phyloP scores from a whole-genome alignment of 106 monocot genomes.

The Dendrobium nobile region DNA sequence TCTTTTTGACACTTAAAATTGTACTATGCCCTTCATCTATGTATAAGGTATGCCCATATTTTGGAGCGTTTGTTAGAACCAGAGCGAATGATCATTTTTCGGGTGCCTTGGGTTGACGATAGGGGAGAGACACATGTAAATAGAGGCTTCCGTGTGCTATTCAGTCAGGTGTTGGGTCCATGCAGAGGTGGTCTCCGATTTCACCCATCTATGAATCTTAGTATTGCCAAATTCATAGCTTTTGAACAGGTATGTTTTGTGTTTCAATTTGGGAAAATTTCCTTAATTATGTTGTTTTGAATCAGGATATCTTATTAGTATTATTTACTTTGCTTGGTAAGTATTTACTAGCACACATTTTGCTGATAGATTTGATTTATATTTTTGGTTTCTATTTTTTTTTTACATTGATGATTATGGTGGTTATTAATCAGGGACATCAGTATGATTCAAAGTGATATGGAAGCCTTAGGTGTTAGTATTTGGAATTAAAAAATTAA shows the following conservation, averaged over 20 bases:
- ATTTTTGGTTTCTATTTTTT: not conserved
- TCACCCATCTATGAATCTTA: slow-evolving; percentile 85
- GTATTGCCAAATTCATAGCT: slow-evolving; percentile 87
- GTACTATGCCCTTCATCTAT: not conserved
- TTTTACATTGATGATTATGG: not conserved
- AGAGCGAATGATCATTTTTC: slow-evolving; percentile 75
- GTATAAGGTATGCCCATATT: slow-evolving; percentile 74
- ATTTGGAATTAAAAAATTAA: not conserved
- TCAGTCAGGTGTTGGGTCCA: slow-evolving; percentile 90
- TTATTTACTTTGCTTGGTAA: not conserved
- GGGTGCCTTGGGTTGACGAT: slow-evolving; percentile 98
- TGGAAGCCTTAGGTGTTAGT: not conserved
- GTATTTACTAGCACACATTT: not conserved
- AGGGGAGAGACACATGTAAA: slow-evolving; percentile 95
- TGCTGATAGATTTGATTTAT: not conserved
- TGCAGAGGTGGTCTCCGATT: slow-evolving; percentile 98
- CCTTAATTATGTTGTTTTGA: not conserved
- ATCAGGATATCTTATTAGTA: not conserved
- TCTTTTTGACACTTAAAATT: not conserved
- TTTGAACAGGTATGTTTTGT: slow-evolving; percentile 82
- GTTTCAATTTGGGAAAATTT: not conserved
- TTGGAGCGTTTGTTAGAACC: slow-evolving; percentile 95
- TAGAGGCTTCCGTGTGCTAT: slow-evolving; percentile 93
- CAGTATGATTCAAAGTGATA: not conserved
- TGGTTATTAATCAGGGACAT: not conserved